Conservation (phyloP, 2,329 filamentous ascomycete genomes). For the Coniochaeta sp. region DNA sequence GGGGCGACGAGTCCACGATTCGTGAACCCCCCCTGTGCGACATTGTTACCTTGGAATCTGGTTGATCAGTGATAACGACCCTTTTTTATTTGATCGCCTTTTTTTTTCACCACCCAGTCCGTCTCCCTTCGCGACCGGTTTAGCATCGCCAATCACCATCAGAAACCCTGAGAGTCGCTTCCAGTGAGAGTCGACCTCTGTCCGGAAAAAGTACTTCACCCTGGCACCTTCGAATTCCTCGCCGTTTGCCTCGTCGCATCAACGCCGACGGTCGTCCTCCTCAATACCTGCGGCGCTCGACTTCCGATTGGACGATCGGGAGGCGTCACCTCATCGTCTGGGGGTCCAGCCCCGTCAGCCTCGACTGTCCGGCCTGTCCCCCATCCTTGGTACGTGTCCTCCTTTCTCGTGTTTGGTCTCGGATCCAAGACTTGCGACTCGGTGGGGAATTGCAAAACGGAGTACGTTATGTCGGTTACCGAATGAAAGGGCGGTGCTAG, state of each 20-base stretch:
- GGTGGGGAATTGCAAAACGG: not conserved
- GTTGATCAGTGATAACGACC: not conserved
- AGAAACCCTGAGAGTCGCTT: slow-evolving; percentile 8
- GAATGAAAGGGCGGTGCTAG: not conserved
- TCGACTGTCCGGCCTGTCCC: slow-evolving; percentile 44
- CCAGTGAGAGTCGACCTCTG: slow-evolving; percentile 9
- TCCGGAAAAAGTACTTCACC: slow-evolving; percentile 24
- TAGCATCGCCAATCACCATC: not conserved
- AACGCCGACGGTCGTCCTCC: slow-evolving; percentile 37
- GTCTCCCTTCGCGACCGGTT: not conserved
- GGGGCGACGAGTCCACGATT: not conserved
- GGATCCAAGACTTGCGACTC: not conserved
- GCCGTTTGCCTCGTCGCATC: slow-evolving; percentile 34
- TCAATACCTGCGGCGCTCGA: slow-evolving; percentile 19
- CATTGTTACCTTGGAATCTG: not conserved
- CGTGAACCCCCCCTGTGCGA: not conserved
- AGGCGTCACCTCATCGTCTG: slow-evolving; percentile 24
- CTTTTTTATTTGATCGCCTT: slow-evolving; percentile 1
- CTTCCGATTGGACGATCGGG: slow-evolving; percentile 23
- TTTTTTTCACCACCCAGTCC: not conserved
- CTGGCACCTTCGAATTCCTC: slow-evolving; percentile 43
- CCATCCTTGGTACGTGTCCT: slow-evolving; percentile 46
- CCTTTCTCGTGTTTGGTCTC: slow-evolving; percentile 5
- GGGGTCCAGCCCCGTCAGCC: slow-evolving; percentile 30
- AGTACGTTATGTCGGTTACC: not conserved